These are phyloP conservation scores for Hericium rajendrae DNA, from an alignment of 768 basidiomycete genomes.

Conservation along the genomic window DNA sequence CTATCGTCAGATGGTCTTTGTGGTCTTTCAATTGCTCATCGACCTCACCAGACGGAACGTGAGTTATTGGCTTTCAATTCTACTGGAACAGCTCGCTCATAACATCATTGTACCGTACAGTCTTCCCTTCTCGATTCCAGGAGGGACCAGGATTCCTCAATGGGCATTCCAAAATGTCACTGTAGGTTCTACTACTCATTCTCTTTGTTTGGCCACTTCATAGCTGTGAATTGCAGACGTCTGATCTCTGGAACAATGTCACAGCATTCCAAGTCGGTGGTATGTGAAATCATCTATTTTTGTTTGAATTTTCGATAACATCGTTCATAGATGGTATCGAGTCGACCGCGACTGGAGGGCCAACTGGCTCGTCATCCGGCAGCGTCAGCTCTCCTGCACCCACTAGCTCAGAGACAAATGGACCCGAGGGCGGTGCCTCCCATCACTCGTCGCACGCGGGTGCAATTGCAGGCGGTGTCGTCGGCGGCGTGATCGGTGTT, in stretches of 20 bases:
- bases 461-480: conserved; percentile 56
- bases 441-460: conserved; percentile 29
- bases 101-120: not conserved
- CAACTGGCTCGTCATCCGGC: not conserved
- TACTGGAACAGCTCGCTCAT: not conserved
- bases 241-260: conserved; percentile 5
- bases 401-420: conserved; percentile 2
- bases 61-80: not conserved
- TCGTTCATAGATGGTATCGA: not conserved
- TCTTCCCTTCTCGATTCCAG: conserved; percentile 25
- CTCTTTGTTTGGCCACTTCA: not conserved
- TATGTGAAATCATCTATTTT: not conserved
- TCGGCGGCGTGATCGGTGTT: conserved; percentile 42
- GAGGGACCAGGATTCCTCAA: conserved; percentile 32
- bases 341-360: not conserved
- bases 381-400: conserved; percentile 6
- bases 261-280: not conserved
- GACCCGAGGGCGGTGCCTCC: not conserved
- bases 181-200: conserved; percentile 17
- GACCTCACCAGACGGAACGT: conserved; percentile 1
- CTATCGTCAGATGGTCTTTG: conserved; percentile 3
- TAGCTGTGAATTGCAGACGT: not conserved
- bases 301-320: too few relatives aligned
- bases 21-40: conserved; percentile 7
- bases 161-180: conserved; percentile 40